A percentile compares a stretch with the other conserved stretches of the same genome.
Evolutionary conservation across 495 filamentous ascomycete genomes (phyloP).

Genomic region (Penicillium egyptiacum): DNA sequence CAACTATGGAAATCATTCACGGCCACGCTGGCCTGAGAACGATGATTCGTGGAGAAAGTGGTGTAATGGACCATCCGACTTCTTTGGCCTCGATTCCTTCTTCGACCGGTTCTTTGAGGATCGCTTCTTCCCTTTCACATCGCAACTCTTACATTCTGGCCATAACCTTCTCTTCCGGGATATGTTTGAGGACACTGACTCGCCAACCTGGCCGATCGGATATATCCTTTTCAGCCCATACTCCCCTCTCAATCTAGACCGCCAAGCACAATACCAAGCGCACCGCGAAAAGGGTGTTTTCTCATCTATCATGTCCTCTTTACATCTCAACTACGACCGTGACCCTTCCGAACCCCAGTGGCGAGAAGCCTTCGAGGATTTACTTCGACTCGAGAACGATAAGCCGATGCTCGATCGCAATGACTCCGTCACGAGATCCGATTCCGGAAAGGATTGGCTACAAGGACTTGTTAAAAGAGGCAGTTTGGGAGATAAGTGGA

Average conservation of each 20-base stretch:
- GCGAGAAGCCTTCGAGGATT: conserved; percentile 58
- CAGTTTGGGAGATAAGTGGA: conserved; percentile 41
- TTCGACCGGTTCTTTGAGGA: conserved; percentile 39
- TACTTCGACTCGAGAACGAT: conserved; percentile 51
- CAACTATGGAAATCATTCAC: conserved; percentile 13
- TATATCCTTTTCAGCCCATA: conserved; percentile 50
- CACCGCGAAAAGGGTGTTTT: conserved; percentile 35
- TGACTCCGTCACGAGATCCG: conserved; percentile 18
- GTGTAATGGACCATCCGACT: conserved; percentile 21
- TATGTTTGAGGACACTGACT: conserved; percentile 32
- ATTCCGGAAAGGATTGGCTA: conserved; percentile 40
- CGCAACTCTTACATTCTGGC: conserved; percentile 31
- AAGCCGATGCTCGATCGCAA: conserved; percentile 45
- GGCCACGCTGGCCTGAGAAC: conserved; percentile 17
- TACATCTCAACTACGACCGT: conserved; percentile 28
- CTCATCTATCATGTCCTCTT: conserved; percentile 40
- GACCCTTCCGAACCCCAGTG: conserved; percentile 44
- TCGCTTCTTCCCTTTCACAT: conserved; percentile 26
- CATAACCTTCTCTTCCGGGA: conserved; percentile 30
- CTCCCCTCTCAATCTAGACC: conserved; percentile 53
- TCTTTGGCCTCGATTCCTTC: conserved; percentile 38
- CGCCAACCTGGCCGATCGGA: conserved; percentile 39
- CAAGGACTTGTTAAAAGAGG: conserved; percentile 39
- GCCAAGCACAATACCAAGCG: conserved; percentile 30
- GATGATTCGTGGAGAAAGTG: conserved; percentile 15